Base-by-base conservation (phyloP, 768 basidiomycete species). In the Sporobolomyces roseus region DNA sequence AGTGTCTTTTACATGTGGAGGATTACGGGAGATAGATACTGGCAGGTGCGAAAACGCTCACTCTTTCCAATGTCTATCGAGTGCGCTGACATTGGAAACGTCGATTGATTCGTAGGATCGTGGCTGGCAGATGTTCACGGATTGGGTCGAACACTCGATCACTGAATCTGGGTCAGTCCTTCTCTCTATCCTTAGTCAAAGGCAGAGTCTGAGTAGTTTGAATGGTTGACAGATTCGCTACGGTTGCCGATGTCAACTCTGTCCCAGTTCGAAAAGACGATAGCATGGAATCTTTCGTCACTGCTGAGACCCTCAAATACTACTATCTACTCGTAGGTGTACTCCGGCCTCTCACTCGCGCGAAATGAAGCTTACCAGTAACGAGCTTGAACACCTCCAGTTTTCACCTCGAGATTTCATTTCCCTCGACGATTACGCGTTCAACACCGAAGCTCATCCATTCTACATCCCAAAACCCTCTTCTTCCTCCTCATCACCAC, bases 391-490 rank as follows among this genome's bases (percentile, higher is more conserved):
- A 9, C 23, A 10, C 13, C 3, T 80, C 27, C 77, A 88, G 76
- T 90, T 89, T 77, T 80, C 80, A 61, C 83, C 88, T 35, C 82
- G 84, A 13, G 87, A 90, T 69, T 81, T 82, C 4, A 70, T 89
- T 43, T 79, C 80, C 36, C 76, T 83, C 29, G 80, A 83, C 74
- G 74, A 79, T 63, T 83, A 77, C 76, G 81, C 83, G 41, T 83
- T 83, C 77, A 83, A 82, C 74, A 84, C 83, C 21, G 83, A 83
- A 78, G 90, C 89, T 7, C 90, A 91, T 76, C 88, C 90, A 16
- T 80, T 90, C 23, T 88, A 88, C 13, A 81, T 88, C 36, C 87
- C 89, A 74, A 74, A 81, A 53, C 63, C 41, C 4, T 1, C 10
- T 21, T 41, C 36, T 38, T 9, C 48, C 38, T 41, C 38, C 17